Base-by-base conservation (phyloP, 1,284 basidiomycete genomes). In the Fomitopsis palustris region DNA sequence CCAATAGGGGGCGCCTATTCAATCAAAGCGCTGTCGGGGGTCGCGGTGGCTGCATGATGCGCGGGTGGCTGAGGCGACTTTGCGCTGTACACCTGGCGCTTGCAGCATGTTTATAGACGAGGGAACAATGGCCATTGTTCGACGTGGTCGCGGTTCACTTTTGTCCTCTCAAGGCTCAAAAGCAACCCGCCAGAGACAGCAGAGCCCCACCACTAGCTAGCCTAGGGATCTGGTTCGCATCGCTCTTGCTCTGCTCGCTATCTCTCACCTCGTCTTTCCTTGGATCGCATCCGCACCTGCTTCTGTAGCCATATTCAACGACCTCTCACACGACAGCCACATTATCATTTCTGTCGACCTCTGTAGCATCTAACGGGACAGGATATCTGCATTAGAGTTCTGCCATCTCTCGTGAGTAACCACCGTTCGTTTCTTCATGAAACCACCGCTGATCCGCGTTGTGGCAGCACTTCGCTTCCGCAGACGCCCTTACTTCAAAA, bases 41-140 rank as follows among this genome's bases (percentile, higher is more conserved):
- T 62, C 63, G 38, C 1, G 27, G 37, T 42, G 37, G 37, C 39
- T 14, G 21, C 10, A 27, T 10, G 41, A 14, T 2, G 16, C 23
- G 38, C 47, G 41, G 53, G n/a, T 35, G 57, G 23, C n/a, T 45
- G 43, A 35, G 41, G 29, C 51, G 56, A 55, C 39, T 65, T 61
- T 62, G 56, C 54, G 55, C 54, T 60, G 54, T 53, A 56, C 56
- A 52, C 51, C 42, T 49, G 54, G 53, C 47, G 55, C 59, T 62
- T 61, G 59, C 42, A 38, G 45, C 43, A 35, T 65, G 65, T 68
- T 68, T 68, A 68, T 68, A 68, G 63, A 61, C 63, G 51, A 59
- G 61, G 61, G 61, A 55, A 55, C 45, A 62, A 64, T 61, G 61
- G 60, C 53, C 64, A 68, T 68, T 68, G 67, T 68, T 63, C 64